phyloP scores from a whole-genome alignment of 768 basidiomycete genomes.

The Tephrocybe sp. region DNA sequence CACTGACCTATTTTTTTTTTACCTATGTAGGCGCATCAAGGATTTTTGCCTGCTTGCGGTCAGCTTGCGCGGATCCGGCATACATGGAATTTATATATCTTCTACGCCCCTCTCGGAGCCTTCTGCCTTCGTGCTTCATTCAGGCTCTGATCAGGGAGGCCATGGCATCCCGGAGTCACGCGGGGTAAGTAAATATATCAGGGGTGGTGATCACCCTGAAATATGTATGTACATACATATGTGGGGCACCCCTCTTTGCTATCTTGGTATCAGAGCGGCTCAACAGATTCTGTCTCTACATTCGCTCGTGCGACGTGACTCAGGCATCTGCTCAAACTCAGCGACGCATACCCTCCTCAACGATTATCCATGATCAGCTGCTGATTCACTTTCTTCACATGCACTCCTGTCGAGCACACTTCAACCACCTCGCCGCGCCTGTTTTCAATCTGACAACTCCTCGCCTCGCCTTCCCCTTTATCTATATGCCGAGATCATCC shows the following conservation, averaged over 20 bases:
- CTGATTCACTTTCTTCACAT: too few species aligned
- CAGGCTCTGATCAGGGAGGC: not conserved
- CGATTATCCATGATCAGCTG: not conserved
- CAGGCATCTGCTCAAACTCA: not conserved
- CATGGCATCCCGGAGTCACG: not conserved
- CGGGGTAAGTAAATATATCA: not conserved
- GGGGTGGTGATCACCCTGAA: not conserved
- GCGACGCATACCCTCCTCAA: not conserved
- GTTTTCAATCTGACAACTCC: not conserved
- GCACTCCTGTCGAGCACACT: too few species aligned
- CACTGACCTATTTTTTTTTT: too few species aligned
- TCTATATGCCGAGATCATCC: constrained; percentile 3
- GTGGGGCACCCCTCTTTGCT: not conserved
- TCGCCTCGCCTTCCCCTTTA: too few species aligned
- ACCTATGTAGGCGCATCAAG: too few species aligned
- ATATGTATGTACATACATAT: not conserved
- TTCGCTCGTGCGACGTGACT: too few species aligned
- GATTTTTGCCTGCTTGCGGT: too few species aligned
- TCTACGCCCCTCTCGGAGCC: too few species aligned
- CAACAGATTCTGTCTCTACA: not conserved
- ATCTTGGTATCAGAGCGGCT: not conserved
- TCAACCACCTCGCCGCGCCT: too few species aligned
- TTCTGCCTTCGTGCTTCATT: too few species aligned
- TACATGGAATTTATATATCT: too few species aligned
- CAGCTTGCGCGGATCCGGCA: too few species aligned